These are phyloP conservation scores for Monilinia polystroma DNA, from an alignment of 2,329 filamentous ascomycete species.

Conservation along the genomic window DNA sequence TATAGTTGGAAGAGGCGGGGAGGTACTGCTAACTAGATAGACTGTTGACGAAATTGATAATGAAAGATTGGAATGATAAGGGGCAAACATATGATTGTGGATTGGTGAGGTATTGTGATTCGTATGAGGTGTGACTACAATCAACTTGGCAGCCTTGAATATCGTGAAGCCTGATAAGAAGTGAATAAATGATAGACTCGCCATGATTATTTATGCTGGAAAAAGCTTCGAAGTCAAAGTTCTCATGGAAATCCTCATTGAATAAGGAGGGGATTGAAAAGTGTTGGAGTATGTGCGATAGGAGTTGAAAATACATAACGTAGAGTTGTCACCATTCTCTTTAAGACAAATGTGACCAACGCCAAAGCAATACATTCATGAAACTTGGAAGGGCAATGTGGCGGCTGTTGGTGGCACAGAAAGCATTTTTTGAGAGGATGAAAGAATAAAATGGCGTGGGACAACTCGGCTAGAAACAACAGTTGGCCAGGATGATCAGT, in stretches of 20 bases:
- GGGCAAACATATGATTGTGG: neutral
- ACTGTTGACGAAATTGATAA: neutral
- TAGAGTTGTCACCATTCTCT: neutral
- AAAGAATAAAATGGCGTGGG: neutral
- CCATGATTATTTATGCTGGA: neutral
- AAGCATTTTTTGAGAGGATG: neutral
- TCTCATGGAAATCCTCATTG: neutral
- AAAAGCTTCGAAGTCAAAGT: too few species aligned
- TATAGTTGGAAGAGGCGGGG: neutral
- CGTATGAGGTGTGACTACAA: neutral
- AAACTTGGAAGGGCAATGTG: conserved; percentile 2
- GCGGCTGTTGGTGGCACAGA: neutral
- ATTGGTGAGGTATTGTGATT: neutral
- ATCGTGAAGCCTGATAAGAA: neutral
- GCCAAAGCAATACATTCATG: neutral
- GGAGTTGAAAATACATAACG: neutral
- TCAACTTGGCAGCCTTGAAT: too few species aligned
- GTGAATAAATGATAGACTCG: neutral
- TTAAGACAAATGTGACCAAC: neutral
- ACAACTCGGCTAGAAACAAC: neutral
- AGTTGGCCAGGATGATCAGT: neutral
- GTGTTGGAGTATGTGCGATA: neutral
- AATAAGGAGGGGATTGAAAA: neutral
- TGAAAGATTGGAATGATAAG: neutral
- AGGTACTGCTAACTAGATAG: neutral